These are phyloP conservation scores for Corymbia maculata DNA, from an alignment of 345 rosid genomes.

Conservation along the genomic window DNA sequence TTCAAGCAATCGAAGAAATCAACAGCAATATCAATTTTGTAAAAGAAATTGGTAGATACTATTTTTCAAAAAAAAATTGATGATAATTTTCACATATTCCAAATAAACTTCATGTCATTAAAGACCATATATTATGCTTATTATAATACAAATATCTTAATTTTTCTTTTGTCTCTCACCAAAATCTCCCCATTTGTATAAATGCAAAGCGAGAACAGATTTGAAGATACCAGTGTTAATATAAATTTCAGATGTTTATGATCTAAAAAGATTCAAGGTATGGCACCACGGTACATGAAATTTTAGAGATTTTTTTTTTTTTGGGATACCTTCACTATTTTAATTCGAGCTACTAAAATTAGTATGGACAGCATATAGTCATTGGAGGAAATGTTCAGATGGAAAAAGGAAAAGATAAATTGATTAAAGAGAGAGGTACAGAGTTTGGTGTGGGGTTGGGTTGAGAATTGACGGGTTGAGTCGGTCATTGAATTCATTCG, in stretches of 20 bases:
- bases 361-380: not conserved
- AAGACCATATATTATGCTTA: not conserved
- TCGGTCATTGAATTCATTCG: not conserved
- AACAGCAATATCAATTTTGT: not conserved
- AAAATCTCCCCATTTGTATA: not conserved
- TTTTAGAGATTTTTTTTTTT: not conserved
- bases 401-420: not conserved
- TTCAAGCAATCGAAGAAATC: not conserved
- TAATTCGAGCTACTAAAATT: not conserved
- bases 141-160: not conserved
- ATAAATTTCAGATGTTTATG: not conserved
- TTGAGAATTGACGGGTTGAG: not conserved
- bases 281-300: fast-evolving
- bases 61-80: not conserved
- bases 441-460: not conserved
- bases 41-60: not conserved
- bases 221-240: not conserved
- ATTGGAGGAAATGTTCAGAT: not conserved
- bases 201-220: fast-evolving
- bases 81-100: not conserved
- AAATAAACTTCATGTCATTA: too few relatives aligned
- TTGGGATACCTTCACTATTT: not conserved
- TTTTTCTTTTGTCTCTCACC: not conserved
- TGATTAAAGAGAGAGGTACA: not conserved
- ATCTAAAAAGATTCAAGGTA: not conserved